Base-by-base conservation (phyloP, 331 rosid genomes). In the Arachis monticola region DNA sequence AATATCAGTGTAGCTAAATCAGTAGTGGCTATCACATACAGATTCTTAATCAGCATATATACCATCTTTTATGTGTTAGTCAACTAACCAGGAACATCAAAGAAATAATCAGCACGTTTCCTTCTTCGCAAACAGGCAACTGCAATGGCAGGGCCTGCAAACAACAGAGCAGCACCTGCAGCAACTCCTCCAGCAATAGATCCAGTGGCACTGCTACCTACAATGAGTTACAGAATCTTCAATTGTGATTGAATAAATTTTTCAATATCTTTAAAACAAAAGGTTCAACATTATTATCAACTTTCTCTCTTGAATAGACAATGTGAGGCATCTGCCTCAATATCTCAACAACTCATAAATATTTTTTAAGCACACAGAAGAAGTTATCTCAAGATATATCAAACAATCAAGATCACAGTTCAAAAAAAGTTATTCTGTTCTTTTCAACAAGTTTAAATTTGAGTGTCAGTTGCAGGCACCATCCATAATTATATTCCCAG, bases 141-240 rank as follows among this genome's bases (percentile, higher is more conserved):
- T 70, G 93, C 93, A 79, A 91, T 87, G 76, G 93, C 92, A 76
- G 89, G 93, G 70, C 79, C 91, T 60, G 93, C 92, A 83, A 91
- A 88, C 61, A 91, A 65, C 64, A 87, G 81, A 72, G 97, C 97
- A 63, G 93, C 97, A 79, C 89, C 91, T 58, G 90, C 97, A 74
- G 93, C 97, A 74, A 87, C 97, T 77, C 92, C 97, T 74, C 93
- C 97, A 38, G 97, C 97, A 87, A 91, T 91, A 82, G 87, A 87
- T 76, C 93, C 93, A 69, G 93, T 83, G 44, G 81, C 65, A 72
- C 82, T 67, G 57, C 38, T 45, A 67, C 90, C 97, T 91, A 77
- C 35, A 56, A 64, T 45, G 59, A 63, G 51, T 32, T 27, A 59
- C 42, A 31, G 27, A 70, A 45, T 69, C 53, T 60, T 5, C 46